Base-by-base conservation (phyloP, 768 basidiomycete species). In the Asterophora lycoperdoides region DNA sequence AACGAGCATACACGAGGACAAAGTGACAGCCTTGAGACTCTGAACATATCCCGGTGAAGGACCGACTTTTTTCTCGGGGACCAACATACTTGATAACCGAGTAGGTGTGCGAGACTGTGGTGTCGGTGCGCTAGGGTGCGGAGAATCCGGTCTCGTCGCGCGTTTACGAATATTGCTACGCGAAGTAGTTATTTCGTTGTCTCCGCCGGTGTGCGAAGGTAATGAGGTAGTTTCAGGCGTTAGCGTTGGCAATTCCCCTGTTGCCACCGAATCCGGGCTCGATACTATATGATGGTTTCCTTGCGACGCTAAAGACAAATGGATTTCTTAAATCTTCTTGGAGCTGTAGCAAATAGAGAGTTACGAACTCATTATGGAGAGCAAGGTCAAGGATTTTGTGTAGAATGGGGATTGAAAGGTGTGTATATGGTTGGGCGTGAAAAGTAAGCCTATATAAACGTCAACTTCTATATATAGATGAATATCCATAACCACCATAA, bases 11-110 rank as follows among this genome's bases (percentile, higher is more conserved):
- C 87, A 86, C 29, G 84, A 84, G 14, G 76, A 70, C 7, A 65
- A 28, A 6, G 84, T 11, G 41, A 88, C 79, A 1, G 84, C 68
- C 45, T 67, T 72, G 33, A 86, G 49, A 52, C 84, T 80, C 32
- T 65, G 36, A 44, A 70, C 53, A 15, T 72, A 46, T 9, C 68
- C 67, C 1, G 84, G 86, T 0, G 80, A 41, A 0, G 65, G 53
- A 0, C 69, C 78, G 13, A 83, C 46, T 51, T 56, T 64, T 56
- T 49, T 75, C 9, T 55, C 41, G 1, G 80, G 79, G 0, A 52
- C 56, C 4, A 76, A 38, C 55, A 80, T 58, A 1, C 15, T 41
- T 18, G 37, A 34, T 17, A 56, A 57, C 4, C 59, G 56, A 13
- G 54, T 42, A 50, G 34, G 34, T 45, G 17, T 61, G 44, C 52